A percentile compares a stretch with the other conserved stretches of the same genome.
Conservation (phyloP, 2,329 filamentous ascomycete genomes). For the Xylariaceae sp. region DNA sequence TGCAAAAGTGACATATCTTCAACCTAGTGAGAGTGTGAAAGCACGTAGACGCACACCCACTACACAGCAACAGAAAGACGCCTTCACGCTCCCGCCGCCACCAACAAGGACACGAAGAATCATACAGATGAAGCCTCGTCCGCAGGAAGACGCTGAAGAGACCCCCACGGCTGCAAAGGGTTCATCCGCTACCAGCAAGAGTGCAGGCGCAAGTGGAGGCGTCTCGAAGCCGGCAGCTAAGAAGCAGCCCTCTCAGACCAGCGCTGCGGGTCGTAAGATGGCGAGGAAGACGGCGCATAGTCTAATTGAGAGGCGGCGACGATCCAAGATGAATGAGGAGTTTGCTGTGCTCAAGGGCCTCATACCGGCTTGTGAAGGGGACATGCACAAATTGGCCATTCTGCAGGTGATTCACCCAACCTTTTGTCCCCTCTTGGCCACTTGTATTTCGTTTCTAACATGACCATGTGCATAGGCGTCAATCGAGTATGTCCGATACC, state of each 20-base stretch:
- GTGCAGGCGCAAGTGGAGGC: neutral
- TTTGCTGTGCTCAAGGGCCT: conserved; percentile 90
- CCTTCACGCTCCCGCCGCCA: conserved; percentile 82
- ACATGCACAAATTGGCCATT: conserved; percentile 98
- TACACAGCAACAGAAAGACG: conserved; percentile 49
- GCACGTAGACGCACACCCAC: conserved; percentile 50
- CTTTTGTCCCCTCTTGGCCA: neutral
- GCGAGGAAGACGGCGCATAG: conserved; percentile 95
- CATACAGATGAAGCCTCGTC: conserved; percentile 87
- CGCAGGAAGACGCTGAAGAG: conserved; percentile 36
- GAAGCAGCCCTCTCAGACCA: conserved; percentile 72
- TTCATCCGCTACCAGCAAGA: conserved; percentile 8
- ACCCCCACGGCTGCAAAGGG: conserved; percentile 15
- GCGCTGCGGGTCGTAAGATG: conserved; percentile 87
- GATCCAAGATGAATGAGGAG: conserved; percentile 99
- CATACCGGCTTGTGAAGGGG: conserved; percentile 92
- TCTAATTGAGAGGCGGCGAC: conserved; percentile 80
- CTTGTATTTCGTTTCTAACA: neutral
- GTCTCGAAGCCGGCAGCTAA: conserved; percentile 41
- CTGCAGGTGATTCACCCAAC: conserved; percentile 61
- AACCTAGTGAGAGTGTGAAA: conserved; percentile 46
- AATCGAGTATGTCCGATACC: conserved; percentile 92
- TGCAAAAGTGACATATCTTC: conserved; percentile 38
- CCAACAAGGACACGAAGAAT: conserved; percentile 92
- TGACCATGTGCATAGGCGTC: conserved; percentile 60